Conservation (phyloP, 1,284 basidiomycete species). For the Ceraceosorus guamensis region DNA sequence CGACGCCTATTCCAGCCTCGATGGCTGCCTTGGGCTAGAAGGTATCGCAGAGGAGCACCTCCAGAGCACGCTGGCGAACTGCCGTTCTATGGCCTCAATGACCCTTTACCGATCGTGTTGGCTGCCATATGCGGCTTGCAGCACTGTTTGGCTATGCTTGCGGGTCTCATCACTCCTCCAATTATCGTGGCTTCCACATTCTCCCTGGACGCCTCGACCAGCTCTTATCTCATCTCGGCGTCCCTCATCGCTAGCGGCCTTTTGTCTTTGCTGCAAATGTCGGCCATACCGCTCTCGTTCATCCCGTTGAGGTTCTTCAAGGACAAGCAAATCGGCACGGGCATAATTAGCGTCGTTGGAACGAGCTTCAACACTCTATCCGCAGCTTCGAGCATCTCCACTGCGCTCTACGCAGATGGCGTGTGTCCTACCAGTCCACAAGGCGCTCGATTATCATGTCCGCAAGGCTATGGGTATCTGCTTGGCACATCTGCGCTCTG, state of each 20-base stretch:
- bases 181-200: slow-evolving; percentile 56
- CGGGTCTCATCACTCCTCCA: slow-evolving; percentile 66
- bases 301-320: slow-evolving; percentile 48
- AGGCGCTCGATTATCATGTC: slow-evolving; percentile 62
- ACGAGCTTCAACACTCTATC: slow-evolving; percentile 74
- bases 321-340: slow-evolving; percentile 66
- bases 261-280: slow-evolving; percentile 68
- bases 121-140: slow-evolving; percentile 53
- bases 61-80: slow-evolving; percentile 13
- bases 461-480: slow-evolving; percentile 50
- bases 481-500: slow-evolving; percentile 69
- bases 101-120: slow-evolving; percentile 27
- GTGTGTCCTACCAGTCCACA: slow-evolving; percentile 60
- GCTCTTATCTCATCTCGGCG: slow-evolving; percentile 73
- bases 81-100: slow-evolving; percentile 38
- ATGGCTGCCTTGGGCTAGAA: slow-evolving; percentile 19
- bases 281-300: slow-evolving; percentile 58
- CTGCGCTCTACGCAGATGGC: slow-evolving; percentile 68
- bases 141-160: slow-evolving; percentile 73
- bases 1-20: slow-evolving; percentile 28
- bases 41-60: slow-evolving; percentile 9
- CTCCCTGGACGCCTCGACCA: slow-evolving; percentile 50
- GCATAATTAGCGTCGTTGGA: slow-evolving; percentile 73
- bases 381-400: slow-evolving; percentile 61
- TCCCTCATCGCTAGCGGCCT: slow-evolving; percentile 65